Evolutionary conservation across 1,284 basidiomycete genomes (phyloP).

Genomic region (Ustilago shanxiensis): DNA sequence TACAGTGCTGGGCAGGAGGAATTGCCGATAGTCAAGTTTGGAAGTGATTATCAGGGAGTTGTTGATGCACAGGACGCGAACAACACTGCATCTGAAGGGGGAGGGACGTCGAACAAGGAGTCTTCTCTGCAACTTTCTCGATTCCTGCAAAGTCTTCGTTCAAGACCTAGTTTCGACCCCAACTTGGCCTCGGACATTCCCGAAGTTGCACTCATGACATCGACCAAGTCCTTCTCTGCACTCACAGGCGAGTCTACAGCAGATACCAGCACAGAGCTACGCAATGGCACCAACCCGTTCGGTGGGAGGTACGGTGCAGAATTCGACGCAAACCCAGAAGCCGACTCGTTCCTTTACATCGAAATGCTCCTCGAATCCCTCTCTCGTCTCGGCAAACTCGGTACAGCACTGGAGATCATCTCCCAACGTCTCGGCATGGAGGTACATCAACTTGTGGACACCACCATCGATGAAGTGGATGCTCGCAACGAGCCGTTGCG

Average conservation of each 20-base stretch:
- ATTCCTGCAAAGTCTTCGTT: conserved; percentile 48
- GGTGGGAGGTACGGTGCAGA: conserved; percentile 33
- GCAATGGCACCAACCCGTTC: neutral
- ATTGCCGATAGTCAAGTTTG: conserved; percentile 61
- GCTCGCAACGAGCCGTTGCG: conserved; percentile 70
- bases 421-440: conserved; percentile 87
- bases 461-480: conserved; percentile 89
- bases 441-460: conserved; percentile 86
- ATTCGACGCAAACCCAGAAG: conserved; percentile 79
- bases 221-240: conserved; percentile 41
- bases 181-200: conserved; percentile 51
- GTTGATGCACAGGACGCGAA: neutral
- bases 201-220: conserved; percentile 37
- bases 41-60: conserved; percentile 42
- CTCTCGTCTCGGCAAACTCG: conserved; percentile 88
- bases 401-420: conserved; percentile 84
- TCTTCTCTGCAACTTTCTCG: conserved; percentile 41
- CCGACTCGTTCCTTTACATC: conserved; percentile 92
- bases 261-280: conserved; percentile 7
- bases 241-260: conserved; percentile 26
- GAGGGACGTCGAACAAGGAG: conserved; percentile 1
- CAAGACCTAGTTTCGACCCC: conserved; percentile 49
- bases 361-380: conserved; percentile 93
- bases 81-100: neutral
- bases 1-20: conserved; percentile 83